Evolutionary conservation across 2,329 filamentous ascomycete species (phyloP).

Genomic region (Cylindrodendrum hubeiense): DNA sequence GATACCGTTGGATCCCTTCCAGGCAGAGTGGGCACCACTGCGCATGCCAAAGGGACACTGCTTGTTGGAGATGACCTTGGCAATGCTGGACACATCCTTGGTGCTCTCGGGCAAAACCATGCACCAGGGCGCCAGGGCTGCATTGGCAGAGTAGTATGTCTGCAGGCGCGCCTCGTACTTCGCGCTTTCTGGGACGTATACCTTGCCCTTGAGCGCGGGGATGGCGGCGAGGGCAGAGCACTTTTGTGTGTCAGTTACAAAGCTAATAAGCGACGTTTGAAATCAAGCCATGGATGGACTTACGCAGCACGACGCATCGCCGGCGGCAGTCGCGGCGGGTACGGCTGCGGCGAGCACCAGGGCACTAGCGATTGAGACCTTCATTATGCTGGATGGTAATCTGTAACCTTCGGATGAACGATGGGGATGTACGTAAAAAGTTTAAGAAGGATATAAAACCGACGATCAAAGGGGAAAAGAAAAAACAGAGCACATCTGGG

Average conservation of each 20-base stretch:
- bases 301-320: conserved; percentile 20
- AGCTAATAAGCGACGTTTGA: not conserved
- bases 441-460: not conserved
- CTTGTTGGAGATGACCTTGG: conserved; percentile 32
- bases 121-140: conserved; percentile 46
- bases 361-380: not conserved
- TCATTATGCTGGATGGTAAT: conserved; percentile 8
- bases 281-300: not conserved
- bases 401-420: not conserved
- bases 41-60: conserved; percentile 48
- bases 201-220: conserved; percentile 38
- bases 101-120: conserved; percentile 44
- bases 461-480: not conserved
- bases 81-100: conserved; percentile 41
- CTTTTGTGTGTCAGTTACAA: conserved; percentile 23
- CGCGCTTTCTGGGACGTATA: conserved; percentile 31
- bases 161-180: conserved; percentile 39
- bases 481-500: not conserved
- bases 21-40: conserved; percentile 49
- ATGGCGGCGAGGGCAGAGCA: conserved; percentile 38
- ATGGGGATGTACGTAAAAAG: not conserved
- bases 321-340: not conserved
- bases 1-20: conserved; percentile 45
- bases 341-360: conserved; percentile 5
- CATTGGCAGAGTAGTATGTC: conserved; percentile 48